These are phyloP conservation scores for Fusarium tuaranense DNA, from an alignment of 2,329 filamentous ascomycete species.

Conservation along the genomic window DNA sequence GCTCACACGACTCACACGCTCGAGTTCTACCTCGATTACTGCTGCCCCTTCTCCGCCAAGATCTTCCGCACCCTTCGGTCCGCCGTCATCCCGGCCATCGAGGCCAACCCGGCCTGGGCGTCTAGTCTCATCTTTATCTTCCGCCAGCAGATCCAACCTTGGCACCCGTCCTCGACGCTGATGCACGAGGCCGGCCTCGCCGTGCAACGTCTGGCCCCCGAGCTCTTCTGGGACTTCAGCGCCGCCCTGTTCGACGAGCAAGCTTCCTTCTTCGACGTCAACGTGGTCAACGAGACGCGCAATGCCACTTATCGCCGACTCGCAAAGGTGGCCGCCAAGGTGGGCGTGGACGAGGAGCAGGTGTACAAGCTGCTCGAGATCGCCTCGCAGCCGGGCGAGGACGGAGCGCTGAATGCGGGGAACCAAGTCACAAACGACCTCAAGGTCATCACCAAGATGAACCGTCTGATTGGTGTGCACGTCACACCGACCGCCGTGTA, in stretches of 20 bases:
- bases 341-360: constrained; percentile 77
- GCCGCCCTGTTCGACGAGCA: constrained; percentile 74
- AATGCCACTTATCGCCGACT: constrained; percentile 87
- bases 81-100: constrained; percentile 73
- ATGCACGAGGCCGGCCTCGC: constrained; percentile 87
- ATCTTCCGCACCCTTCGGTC: constrained; percentile 82
- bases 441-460: constrained; percentile 85
- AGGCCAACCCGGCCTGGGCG: constrained; percentile 66
- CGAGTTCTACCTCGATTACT: constrained; percentile 86
- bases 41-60: constrained; percentile 78
- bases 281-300: constrained; percentile 83
- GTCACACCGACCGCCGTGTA: constrained; percentile 92
- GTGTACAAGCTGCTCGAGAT: constrained; percentile 78
- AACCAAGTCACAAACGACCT: constrained; percentile 88
- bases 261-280: constrained; percentile 84
- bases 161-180: constrained; percentile 89
- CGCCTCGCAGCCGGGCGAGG: constrained; percentile 71
- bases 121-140: constrained; percentile 80
- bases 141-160: constrained; percentile 92
- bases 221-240: constrained; percentile 85
- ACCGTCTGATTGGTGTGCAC: constrained; percentile 84
- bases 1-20: constrained; percentile 67
- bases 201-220: constrained; percentile 76
- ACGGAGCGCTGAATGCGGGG: constrained; percentile 79
- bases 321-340: constrained; percentile 76